Evolutionary conservation across 1,139 yeast species (phyloP), one percentile per base, ranked within the genome.

Genomic region (Zygoascus hellenicus): DNA sequence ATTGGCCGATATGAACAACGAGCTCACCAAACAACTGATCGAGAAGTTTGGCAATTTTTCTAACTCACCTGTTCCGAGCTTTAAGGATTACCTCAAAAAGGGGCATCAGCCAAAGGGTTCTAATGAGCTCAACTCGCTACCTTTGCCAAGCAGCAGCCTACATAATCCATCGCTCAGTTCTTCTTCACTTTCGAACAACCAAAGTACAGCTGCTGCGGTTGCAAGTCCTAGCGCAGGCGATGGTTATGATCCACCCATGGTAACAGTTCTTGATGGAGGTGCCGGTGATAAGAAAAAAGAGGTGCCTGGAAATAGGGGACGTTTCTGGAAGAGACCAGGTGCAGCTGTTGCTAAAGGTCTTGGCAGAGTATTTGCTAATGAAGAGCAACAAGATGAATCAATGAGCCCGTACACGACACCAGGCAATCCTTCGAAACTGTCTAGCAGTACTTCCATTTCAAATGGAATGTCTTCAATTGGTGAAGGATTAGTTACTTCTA

Each of bases 321-420:
- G 63, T 49, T 66, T 66, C 51, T 66, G 70, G 70, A 63, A 61
- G 44, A 59, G 69, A 1, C 66, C 68, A 6, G 67, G 68, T 7
- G 65, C 65, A 4, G 67, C 63, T 2, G 62, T 65, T 9, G 69
- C 69, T 35, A 67, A 65, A 52, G 70, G 70, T 0, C 54, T 67
- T 43, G 65, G 59, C 48, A 58, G 60, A 50, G 67, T 65, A 35
- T 65, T 66, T 51, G 60, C 63, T 5, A 55, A 50, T 19, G 68
- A 65, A 16, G 57, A 54, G 9, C 43, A 50, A 38, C 48, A 41
- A 36, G 52, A 50, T n/a, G 53, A 43, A 17, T 30, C 38, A 38
- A 37, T 48, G 17, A 43, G 46, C 14, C 42, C 39, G 3, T 42
- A 35, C 38, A 31, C 15, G 11, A 45, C 30, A 13, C n/a, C 40